Base-by-base conservation (phyloP, 2,329 filamentous ascomycete species). In the Trichoderma breve region DNA sequence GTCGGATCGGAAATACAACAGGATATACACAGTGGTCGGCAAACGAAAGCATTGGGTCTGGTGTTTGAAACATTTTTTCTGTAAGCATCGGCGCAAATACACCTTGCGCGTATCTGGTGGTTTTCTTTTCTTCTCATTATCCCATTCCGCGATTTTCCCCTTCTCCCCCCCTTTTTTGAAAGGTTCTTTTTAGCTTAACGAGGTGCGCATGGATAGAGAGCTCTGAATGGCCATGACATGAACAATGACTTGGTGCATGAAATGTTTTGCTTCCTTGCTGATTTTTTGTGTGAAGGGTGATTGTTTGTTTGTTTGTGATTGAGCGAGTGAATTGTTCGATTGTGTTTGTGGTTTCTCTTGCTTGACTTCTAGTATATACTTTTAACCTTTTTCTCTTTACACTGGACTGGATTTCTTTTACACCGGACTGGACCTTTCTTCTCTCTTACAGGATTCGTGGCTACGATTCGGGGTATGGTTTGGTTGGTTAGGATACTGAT, bases 161-260 rank as follows among this genome's bases (percentile, higher is more conserved):
- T 60, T 62, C 61, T 71, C 69, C 15, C 34, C 47, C 39, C 61
- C 8, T 24, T 24, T 43, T 34, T 21, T 47, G 72, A 57, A 43
- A n/a, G n/a, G 32, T 21, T 60, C 11, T 71, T 70, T 67, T 74
- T 72, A 73, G 73, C 53, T 69, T 75, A 65, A 75, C 72, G 74
- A 75, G 73, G 73, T 76, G 72, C 18, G 39, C 72, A 77, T 75
- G 75, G 75, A 76, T 75, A 75, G 74, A 76, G 72, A 51, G 55
- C 67, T 62, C 73, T 73, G 63, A 34, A 71, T 64, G 72, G 72
- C 72, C 64, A 60, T 60, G 57, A 34, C 57, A 60, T 58, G 55
- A 57, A 21, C n/a, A 57, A 75, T 75, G 74, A 76, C 36, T 57
- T 72, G 72, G 53, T 65, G 51, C 51, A 66, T 24, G 47, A 70